Conservation (phyloP, 352 stramenopile species). For the Phytopythium aichiense region DNA sequence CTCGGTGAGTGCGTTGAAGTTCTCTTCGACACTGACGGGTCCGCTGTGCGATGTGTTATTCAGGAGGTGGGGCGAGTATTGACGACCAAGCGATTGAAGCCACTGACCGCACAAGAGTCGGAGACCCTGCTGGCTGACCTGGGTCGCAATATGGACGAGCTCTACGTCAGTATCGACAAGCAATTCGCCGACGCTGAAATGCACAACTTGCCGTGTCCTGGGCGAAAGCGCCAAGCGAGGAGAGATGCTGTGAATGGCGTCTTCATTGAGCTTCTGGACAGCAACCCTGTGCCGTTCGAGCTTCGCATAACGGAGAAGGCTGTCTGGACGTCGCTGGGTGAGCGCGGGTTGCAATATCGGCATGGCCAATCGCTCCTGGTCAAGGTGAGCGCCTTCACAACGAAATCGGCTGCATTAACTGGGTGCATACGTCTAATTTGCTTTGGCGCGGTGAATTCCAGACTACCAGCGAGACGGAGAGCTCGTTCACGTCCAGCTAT, state of each 20-base stretch:
- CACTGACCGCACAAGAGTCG: neutral
- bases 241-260: constrained; percentile 9
- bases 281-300: constrained; percentile 25
- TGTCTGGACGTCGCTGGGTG: neutral
- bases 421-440: neutral
- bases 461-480: constrained; percentile 1
- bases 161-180: constrained; percentile 10
- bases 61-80: constrained; percentile 1
- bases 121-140: constrained; percentile 13
- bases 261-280: constrained; percentile 26
- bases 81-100: constrained; percentile 15
- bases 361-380: neutral
- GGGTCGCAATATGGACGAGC: constrained; percentile 10
- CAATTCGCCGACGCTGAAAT: constrained; percentile 14
- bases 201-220: constrained; percentile 13
- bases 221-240: constrained; percentile 9
- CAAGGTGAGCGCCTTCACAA: neutral
- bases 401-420: too few species aligned
- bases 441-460: neutral
- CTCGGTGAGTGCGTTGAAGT: neutral
- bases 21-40: neutral
- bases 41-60: neutral
- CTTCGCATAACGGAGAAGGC: constrained; percentile 3
- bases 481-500: constrained; percentile 2
- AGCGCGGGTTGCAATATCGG: neutral